Base-by-base conservation (phyloP, 345 rosid genomes). In the Linum tenue region DNA sequence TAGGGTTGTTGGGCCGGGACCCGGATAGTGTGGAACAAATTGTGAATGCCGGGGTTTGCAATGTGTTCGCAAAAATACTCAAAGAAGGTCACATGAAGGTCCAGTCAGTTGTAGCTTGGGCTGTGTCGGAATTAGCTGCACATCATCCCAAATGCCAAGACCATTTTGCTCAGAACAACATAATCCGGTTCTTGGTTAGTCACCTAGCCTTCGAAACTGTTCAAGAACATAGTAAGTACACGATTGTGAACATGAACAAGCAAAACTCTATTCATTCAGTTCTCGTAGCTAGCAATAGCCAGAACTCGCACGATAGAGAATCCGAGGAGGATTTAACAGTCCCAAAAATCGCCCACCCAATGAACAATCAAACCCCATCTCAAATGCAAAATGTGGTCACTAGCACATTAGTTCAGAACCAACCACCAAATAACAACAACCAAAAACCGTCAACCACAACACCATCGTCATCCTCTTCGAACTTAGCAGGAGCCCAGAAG, bases 71-170 rank as follows among this genome's bases (percentile, higher is more conserved):
- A 8, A 71, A 75, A 37, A 61, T 75, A 56, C 75, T 75, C 14
- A 68, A 67, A 48, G 79, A 75, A 17, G 75, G 72, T 14, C 69
- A 71, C 37, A 71, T 75, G 75, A 71, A 68, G 59, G 75, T 75
- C 63, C 79, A 75, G 69, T 62, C 63, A 7, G 73, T 74, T 7
- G 77, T 69, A 43, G 77, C 73, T 36, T 74, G 77, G 77, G 73
- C 77, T 14, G 70, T 74, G 0, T 74, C 77, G 9, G 73, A 74
- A 65, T 38, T 74, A 44, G 77, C 77, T 15, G 73, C 73, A 3
- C 39, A 74, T 65, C 70, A 69, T 62, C 73, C 70, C 0, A 74
- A 74, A 65, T 74, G 77, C 31, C 77, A 74, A 31, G 77, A 74
- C 62, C 77, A 74, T 69, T 74, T 74, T 16, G 70, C 73, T 5